These are phyloP conservation scores for Blakeslea trispora DNA, from an alignment of 371 early-diverging fungal species.

Conservation along the genomic window DNA sequence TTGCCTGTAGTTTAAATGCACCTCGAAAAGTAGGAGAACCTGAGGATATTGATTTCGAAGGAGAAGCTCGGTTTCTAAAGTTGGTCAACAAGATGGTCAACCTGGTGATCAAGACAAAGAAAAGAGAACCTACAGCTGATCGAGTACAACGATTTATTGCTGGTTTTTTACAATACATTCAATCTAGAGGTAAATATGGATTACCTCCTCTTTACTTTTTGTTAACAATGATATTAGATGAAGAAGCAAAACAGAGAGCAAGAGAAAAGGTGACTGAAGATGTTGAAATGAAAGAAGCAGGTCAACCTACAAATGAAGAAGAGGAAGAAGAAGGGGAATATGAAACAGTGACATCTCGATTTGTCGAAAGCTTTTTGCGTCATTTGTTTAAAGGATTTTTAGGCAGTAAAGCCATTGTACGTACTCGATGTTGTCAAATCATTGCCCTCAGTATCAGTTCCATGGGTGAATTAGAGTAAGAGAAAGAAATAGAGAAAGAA, in stretches of 20 bases:
- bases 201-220: too few relatives aligned
- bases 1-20: conserved; percentile 54
- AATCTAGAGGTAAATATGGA: conserved; percentile 66
- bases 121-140: conserved; percentile 73
- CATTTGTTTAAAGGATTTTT: conserved; percentile 74
- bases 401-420: conserved; percentile 73
- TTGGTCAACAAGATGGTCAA: conserved; percentile 75
- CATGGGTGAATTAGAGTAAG: conserved; percentile 82
- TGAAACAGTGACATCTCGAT: conserved; percentile 70
- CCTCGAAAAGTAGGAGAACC: conserved; percentile 42
- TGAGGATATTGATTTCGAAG: conserved; percentile 46
- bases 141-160: conserved; percentile 75
- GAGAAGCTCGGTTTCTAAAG: conserved; percentile 67
- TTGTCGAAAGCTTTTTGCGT: conserved; percentile 68
- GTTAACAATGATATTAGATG: too few relatives aligned
- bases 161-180: conserved; percentile 71
- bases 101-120: conserved; percentile 71
- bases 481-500: too few relatives aligned
- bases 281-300: conserved; percentile 20
- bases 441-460: conserved; percentile 75
- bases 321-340: conserved; percentile 32
- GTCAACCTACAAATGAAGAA: conserved; percentile 22
- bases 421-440: conserved; percentile 80
- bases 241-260: conserved; percentile 7
- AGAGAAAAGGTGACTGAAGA: conserved; percentile 4